Conservation (phyloP, 257 asterid species). For the Thymus quinquecostatus region DNA sequence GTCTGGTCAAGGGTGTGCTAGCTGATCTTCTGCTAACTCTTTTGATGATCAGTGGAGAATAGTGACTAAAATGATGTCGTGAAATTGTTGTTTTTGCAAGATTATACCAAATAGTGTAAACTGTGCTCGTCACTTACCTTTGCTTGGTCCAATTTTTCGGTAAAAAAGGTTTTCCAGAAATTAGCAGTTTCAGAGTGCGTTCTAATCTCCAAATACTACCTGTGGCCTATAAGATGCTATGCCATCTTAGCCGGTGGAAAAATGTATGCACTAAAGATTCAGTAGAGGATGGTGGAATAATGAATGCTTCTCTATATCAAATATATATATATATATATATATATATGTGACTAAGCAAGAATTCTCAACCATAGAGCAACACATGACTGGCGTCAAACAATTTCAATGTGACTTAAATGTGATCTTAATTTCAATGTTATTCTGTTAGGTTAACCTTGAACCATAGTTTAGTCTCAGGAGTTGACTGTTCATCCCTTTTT, state of each 20-base stretch:
- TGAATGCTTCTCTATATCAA: not conserved
- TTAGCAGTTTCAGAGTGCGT: conserved; percentile 1
- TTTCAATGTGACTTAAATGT: conserved; percentile 5
- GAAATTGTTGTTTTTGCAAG: conserved; percentile 13
- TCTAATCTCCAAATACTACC: conserved; percentile 4
- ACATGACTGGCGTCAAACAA: too few species aligned
- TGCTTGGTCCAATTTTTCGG: conserved; percentile 10
- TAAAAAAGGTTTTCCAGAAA: not conserved
- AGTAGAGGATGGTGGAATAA: conserved; percentile 19
- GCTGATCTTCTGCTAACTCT: conserved; percentile 3
- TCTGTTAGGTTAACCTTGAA: conserved; percentile 20
- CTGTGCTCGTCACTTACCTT: not conserved
- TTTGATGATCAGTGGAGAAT: not conserved
- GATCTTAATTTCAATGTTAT: conserved; percentile 18
- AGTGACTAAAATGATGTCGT: not conserved
- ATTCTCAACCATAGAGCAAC: too few species aligned
- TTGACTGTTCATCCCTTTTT: not conserved
- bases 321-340: too few species aligned
- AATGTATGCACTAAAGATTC: conserved; percentile 1
- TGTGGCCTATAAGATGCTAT: conserved; percentile 14
- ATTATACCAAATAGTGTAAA: not conserved
- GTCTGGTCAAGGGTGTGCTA: not conserved
- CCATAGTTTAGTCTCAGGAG: conserved; percentile 23
- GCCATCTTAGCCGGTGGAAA: conserved; percentile 19
- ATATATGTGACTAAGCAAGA: too few species aligned